Conservation (phyloP, 306 rosid species). For the Datisca glomerata region DNA sequence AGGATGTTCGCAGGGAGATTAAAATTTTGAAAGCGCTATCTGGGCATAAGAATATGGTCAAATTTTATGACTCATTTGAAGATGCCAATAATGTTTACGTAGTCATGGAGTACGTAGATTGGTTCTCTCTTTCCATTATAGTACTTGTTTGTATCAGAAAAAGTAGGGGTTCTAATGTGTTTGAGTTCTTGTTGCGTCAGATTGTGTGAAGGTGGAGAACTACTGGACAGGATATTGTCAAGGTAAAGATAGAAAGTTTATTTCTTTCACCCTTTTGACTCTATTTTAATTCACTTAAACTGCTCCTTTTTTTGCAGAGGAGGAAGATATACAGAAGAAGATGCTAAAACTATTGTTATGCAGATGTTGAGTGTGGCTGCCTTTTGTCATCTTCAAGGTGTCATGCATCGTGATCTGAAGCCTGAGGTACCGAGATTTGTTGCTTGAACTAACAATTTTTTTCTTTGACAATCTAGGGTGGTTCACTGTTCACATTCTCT, state of each 20-base stretch:
- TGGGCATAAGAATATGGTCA: slow-evolving; percentile 78
- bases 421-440: slow-evolving; percentile 60
- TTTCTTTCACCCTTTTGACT: too few species aligned
- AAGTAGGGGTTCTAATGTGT: slow-evolving; percentile 6
- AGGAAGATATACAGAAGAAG: slow-evolving; percentile 89
- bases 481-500: slow-evolving; percentile 3
- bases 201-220: slow-evolving; percentile 96
- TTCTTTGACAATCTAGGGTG: too few species aligned
- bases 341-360: slow-evolving; percentile 73
- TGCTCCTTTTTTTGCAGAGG: slow-evolving; percentile 43
- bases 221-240: slow-evolving; percentile 80
- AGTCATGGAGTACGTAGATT: slow-evolving; percentile 83
- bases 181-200: slow-evolving; percentile 26
- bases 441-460: slow-evolving; percentile 5
- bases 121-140: background rate
- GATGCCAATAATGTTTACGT: slow-evolving; percentile 78
- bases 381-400: slow-evolving; percentile 91
- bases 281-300: background rate
- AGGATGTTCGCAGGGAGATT: slow-evolving; percentile 95
- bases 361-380: slow-evolving; percentile 80
- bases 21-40: slow-evolving; percentile 86
- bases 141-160: background rate
- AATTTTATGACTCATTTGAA: slow-evolving; percentile 80
- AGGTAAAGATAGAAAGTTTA: too few species aligned
- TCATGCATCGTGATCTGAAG: slow-evolving; percentile 90